These are phyloP conservation scores for Fusarium pseudonygamai DNA, from an alignment of 2,329 filamentous ascomycete genomes.

Conservation along the genomic window DNA sequence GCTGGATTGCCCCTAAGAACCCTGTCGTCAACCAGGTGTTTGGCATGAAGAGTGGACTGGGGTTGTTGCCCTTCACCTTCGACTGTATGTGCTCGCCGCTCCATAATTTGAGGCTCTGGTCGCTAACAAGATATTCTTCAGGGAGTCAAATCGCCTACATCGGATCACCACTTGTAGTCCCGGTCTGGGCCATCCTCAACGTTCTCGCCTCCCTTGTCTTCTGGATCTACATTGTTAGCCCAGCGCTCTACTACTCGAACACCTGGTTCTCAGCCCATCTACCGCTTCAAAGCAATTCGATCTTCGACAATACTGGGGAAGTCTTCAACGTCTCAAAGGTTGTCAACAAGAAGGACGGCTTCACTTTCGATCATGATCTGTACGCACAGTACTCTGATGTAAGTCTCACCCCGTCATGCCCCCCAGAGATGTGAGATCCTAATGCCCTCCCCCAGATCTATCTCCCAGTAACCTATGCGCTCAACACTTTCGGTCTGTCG, in stretches of 20 bases:
- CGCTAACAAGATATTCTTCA: background rate
- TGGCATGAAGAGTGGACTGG: conserved; percentile 56
- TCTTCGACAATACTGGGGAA: conserved; percentile 62
- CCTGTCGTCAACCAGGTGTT: conserved; percentile 57
- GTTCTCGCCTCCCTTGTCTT: conserved; percentile 59
- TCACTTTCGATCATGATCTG: conserved; percentile 55
- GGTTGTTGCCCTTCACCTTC: conserved; percentile 53
- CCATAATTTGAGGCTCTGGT: background rate
- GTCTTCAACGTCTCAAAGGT: conserved; percentile 60
- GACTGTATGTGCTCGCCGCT: conserved; percentile 46
- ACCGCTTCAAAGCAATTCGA: conserved; percentile 61
- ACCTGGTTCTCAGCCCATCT: conserved; percentile 62
- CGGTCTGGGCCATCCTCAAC: conserved; percentile 58
- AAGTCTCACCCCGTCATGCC: background rate
- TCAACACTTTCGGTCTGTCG: conserved; percentile 61
- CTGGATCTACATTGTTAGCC: conserved; percentile 56
- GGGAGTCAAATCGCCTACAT: conserved; percentile 51
- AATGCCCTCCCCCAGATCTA: conserved; percentile 46
- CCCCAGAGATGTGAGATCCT: background rate
- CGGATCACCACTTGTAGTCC: conserved; percentile 52
- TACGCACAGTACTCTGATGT: conserved; percentile 63
- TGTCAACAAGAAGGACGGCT: conserved; percentile 53
- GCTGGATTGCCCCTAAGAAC: conserved; percentile 60
- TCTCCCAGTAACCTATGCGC: conserved; percentile 54
- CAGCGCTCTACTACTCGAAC: conserved; percentile 58